Evolutionary conservation across 1,284 basidiomycete species (phyloP).

Genomic region (Calocybe gambosa): DNA sequence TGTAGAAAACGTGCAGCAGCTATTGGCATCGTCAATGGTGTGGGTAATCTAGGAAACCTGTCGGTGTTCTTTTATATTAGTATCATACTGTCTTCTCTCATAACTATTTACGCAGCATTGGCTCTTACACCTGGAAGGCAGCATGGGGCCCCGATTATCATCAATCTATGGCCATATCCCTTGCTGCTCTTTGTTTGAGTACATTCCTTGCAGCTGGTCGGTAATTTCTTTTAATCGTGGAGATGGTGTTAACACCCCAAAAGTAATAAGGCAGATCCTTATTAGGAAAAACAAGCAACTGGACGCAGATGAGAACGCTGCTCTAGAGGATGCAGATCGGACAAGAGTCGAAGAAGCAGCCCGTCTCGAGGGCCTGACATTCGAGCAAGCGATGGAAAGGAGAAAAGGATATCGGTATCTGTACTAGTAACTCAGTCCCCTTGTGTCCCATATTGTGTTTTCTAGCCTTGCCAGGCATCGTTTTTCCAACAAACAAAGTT

Average conservation of each 20-base stretch:
- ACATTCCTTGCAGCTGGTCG: conserved; percentile 32
- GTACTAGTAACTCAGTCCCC: conserved; percentile 26
- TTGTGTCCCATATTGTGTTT: background rate
- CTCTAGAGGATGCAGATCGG: conserved; percentile 34
- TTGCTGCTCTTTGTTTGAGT: conserved; percentile 34
- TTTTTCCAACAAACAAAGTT: background rate
- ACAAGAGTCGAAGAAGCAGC: conserved; percentile 44
- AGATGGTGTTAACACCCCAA: background rate
- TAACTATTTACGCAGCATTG: conserved; percentile 28
- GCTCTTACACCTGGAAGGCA: conserved; percentile 47
- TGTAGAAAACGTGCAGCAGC: conserved; percentile 30
- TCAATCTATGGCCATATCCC: conserved; percentile 43
- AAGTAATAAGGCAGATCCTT: conserved; percentile 43
- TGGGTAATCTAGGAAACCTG: conserved; percentile 31
- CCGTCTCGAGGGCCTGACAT: conserved; percentile 42
- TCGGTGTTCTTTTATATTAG: conserved; percentile 21
- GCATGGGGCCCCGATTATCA: conserved; percentile 46
- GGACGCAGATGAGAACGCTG: conserved; percentile 37
- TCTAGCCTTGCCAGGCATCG: background rate
- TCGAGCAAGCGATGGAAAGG: conserved; percentile 44
- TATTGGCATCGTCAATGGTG: conserved; percentile 32
- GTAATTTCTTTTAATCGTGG: conserved; percentile 8
- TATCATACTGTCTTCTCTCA: background rate
- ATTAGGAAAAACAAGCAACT: conserved; percentile 38
- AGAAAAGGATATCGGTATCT: conserved; percentile 44